phyloP scores from a whole-genome alignment of 371 early-diverging fungal genomes.

The Synchytrium microbalum region DNA sequence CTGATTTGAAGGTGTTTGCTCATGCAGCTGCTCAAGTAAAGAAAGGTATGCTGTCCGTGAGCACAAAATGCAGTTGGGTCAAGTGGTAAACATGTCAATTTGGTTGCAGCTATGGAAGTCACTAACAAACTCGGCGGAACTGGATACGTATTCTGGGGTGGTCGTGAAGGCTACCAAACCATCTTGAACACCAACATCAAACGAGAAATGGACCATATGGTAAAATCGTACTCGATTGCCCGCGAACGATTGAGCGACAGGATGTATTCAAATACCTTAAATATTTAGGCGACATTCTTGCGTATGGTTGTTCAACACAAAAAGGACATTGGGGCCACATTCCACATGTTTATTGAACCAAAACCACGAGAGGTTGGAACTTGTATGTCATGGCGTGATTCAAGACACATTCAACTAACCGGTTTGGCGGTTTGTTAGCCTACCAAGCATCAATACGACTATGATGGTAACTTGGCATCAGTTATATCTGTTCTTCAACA shows the following conservation, averaged over 20 bases:
- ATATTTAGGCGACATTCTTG: conserved; percentile 17
- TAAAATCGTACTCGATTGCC: too few relatives aligned
- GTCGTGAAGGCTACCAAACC: conserved; percentile 24
- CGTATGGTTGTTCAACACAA: conserved; percentile 24
- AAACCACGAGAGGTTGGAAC: conserved; percentile 13
- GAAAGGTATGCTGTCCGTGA: conserved; percentile 24
- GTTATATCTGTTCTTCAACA: too few relatives aligned
- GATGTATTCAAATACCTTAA: too few relatives aligned
- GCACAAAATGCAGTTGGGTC: conserved; percentile 9
- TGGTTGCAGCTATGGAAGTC: background rate
- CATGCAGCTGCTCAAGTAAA: conserved; percentile 24
- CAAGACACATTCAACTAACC: background rate
- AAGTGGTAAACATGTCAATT: too few relatives aligned
- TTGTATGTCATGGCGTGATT: background rate
- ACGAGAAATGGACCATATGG: conserved; percentile 25
- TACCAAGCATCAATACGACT: conserved; percentile 6
- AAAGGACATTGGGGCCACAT: conserved; percentile 18
- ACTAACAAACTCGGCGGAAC: conserved; percentile 18
- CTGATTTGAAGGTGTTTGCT: conserved; percentile 20
- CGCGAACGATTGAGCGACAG: too few relatives aligned
- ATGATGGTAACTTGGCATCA: background rate
- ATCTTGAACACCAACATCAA: conserved; percentile 24
- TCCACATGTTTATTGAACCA: conserved; percentile 24
- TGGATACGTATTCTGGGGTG: conserved; percentile 29
- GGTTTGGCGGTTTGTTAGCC: too few relatives aligned